A percentile compares a stretch with the other conserved stretches of the same genome.
Conservation (phyloP, 495 filamentous ascomycete species). For the Daldinia vernicosa region DNA sequence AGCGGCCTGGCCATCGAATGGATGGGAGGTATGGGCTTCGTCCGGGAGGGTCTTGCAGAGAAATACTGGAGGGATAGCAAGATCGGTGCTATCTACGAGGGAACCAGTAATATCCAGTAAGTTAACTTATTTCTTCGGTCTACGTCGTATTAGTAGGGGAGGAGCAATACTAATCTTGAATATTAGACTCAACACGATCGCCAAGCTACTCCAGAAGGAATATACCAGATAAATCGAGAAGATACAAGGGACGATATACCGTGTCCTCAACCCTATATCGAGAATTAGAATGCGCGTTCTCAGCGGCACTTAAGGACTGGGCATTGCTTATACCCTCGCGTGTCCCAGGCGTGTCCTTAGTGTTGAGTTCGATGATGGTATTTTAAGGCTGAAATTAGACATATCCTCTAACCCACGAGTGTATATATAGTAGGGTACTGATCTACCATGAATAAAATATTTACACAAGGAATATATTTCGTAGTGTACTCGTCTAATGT, state of each 20-base stretch:
- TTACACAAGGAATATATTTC: background rate
- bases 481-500: no score
- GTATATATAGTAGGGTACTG: background rate
- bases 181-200: conserved; percentile 91
- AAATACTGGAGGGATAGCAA: conserved; percentile 98
- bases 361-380: background rate
- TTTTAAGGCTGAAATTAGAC: background rate
- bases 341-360: background rate
- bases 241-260: background rate
- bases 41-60: conserved; percentile 94
- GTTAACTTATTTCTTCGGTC: conserved; percentile 16
- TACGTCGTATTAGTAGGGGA: background rate
- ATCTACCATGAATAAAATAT: conserved; percentile 7
- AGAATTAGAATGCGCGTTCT: background rate
- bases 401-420: background rate
- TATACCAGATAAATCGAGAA: conserved; percentile 66
- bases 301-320: background rate
- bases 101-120: conserved; percentile 75
- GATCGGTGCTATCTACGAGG: conserved; percentile 99
- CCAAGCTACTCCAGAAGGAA: conserved; percentile 89
- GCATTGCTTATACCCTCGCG: conserved; percentile 5
- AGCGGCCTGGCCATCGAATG: conserved; percentile 90
- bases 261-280: background rate
- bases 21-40: conserved; percentile 99
- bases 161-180: conserved; percentile 58